phyloP scores from a whole-genome alignment of 73 alveolate species.

The Halteria grandinella region DNA sequence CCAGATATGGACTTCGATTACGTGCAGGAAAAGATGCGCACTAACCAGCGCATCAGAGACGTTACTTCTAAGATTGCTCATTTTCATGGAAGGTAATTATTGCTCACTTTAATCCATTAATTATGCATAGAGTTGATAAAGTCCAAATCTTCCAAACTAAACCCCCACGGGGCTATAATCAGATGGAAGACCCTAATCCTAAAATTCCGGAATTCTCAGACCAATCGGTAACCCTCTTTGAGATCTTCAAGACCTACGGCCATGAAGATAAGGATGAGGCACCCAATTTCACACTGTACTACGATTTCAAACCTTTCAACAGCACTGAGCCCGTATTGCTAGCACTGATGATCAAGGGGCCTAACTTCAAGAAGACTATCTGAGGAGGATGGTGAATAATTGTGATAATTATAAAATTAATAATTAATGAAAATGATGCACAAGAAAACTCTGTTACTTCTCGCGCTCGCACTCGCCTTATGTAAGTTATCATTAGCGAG shows the following conservation, averaged over 20 bases:
- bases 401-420: no score
- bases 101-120: background rate
- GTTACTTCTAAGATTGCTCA: slow-evolving; percentile 32
- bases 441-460: no score
- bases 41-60: slow-evolving; percentile 47
- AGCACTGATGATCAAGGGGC: slow-evolving; percentile 57
- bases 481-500: no score
- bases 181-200: slow-evolving; percentile 3
- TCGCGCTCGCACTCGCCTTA: no score
- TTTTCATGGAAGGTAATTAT: slow-evolving; percentile 59
- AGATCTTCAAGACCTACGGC: slow-evolving; percentile 55
- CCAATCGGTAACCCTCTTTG: background rate
- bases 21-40: slow-evolving; percentile 30
- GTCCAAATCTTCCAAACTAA: slow-evolving; percentile 45
- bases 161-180: slow-evolving; percentile 31
- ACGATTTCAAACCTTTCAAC: slow-evolving; percentile 63
- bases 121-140: slow-evolving; percentile 38
- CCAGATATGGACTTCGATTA: slow-evolving; percentile 37
- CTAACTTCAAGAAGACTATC: slow-evolving; percentile 21
- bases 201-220: background rate
- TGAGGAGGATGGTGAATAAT: no score
- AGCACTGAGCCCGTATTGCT: slow-evolving; percentile 64
- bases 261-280: slow-evolving; percentile 49
- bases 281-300: slow-evolving; percentile 26
- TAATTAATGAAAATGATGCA: no score